Evolutionary conservation across 768 basidiomycete genomes (phyloP).

Genomic region (Cyclocybe cylindracea): DNA sequence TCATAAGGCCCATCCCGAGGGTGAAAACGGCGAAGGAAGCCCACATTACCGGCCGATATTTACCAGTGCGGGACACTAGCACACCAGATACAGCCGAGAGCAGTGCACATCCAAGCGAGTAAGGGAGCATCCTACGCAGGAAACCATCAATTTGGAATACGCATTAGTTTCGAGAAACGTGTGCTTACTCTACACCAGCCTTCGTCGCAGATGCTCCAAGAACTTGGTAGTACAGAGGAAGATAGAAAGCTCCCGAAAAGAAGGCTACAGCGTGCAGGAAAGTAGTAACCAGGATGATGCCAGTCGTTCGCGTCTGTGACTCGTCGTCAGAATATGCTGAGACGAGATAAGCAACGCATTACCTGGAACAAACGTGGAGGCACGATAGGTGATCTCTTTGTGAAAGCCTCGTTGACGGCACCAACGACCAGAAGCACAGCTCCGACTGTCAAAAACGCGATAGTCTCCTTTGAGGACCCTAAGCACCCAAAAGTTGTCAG

Average conservation of each 20-base stretch:
- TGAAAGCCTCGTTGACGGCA: conserved; percentile 59
- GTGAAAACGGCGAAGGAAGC: conserved; percentile 53
- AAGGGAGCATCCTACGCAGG: conserved; percentile 66
- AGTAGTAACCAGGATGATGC: conserved; percentile 52
- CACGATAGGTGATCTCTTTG: conserved; percentile 67
- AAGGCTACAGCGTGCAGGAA: conserved; percentile 69
- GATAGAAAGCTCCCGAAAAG: conserved; percentile 62
- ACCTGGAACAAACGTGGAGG: conserved; percentile 78
- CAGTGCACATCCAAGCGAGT: conserved; percentile 59
- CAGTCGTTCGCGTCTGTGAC: conserved; percentile 70
- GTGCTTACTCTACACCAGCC: conserved; percentile 61
- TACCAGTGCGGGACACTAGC: conserved; percentile 54
- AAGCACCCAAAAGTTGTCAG: not conserved
- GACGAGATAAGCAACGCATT: conserved; percentile 4
- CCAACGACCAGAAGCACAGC: conserved; percentile 49
- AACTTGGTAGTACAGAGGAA: conserved; percentile 79
- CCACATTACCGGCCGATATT: conserved; percentile 69
- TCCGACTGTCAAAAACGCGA: conserved; percentile 64
- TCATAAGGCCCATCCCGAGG: conserved; percentile 76
- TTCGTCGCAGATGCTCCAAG: conserved; percentile 74
- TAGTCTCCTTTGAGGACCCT: conserved; percentile 65
- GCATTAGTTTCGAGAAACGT: not conserved
- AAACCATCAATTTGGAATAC: not conserved
- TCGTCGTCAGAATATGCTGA: not conserved
- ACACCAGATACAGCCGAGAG: conserved; percentile 60